Evolutionary conservation across 75 land plant species (phyloP).

Genomic region (Picea sitchensis): DNA sequence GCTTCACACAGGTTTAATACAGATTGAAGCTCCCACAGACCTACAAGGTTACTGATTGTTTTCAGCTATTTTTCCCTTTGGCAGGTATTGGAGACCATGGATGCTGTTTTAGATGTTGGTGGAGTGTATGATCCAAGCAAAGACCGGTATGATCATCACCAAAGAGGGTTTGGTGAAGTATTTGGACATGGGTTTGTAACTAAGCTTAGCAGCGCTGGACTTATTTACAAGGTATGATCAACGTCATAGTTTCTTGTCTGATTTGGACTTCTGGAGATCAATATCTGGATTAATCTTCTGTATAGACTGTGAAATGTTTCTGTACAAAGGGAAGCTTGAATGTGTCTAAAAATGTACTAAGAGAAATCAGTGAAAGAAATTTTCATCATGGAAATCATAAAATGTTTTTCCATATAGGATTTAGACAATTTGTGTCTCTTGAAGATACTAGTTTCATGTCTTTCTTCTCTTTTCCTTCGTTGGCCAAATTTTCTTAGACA

Average conservation of each 20-base stretch:
- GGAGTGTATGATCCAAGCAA: constrained; percentile 77
- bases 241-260: neutral
- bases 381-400: neutral
- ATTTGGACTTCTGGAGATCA: neutral
- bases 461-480: neutral
- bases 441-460: no score
- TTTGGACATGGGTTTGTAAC: constrained; percentile 89
- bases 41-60: neutral
- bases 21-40: neutral
- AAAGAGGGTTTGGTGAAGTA: constrained; percentile 81
- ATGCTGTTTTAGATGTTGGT: constrained; percentile 98
- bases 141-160: constrained; percentile 94
- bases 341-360: no score
- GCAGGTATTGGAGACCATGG: constrained; percentile 75
- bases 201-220: constrained; percentile 96
- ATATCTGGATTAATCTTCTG: neutral
- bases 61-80: constrained; percentile 6
- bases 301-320: neutral
- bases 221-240: constrained; percentile 79
- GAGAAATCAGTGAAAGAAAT: no score
- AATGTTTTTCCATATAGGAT: neutral
- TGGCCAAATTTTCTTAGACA: neutral
- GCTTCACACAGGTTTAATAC: neutral
- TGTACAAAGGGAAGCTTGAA: neutral
- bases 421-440: no score